A percentile compares a stretch with the other conserved stretches of the same genome.
These are phyloP conservation scores for Waitea zeae DNA, from an alignment of 1,284 basidiomycete species.

Conservation along the genomic window DNA sequence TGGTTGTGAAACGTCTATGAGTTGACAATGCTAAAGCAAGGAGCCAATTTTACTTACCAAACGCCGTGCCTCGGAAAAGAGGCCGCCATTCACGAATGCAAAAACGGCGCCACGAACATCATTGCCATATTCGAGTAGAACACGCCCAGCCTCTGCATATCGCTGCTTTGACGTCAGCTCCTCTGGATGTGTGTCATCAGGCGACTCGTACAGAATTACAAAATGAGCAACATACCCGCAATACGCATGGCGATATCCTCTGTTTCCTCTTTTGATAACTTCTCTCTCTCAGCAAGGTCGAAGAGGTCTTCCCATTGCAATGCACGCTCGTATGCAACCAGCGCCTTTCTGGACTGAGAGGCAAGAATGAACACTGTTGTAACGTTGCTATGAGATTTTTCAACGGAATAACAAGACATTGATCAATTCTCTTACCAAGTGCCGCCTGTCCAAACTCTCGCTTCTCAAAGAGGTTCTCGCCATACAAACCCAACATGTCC, in stretches of 20 bases:
- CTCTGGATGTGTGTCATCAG: conserved; percentile 26
- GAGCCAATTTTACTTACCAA: conserved; percentile 38
- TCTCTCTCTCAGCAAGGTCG: conserved; percentile 43
- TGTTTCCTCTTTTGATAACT: conserved; percentile 31
- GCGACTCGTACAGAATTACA: conserved; percentile 1
- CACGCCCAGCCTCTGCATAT: conserved; percentile 64
- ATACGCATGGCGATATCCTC: conserved; percentile 53
- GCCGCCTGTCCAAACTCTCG: conserved; percentile 78
- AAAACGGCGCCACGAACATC: conserved; percentile 72
- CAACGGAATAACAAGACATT: conserved; percentile 1
- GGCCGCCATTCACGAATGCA: conserved; percentile 63
- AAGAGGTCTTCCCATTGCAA: conserved; percentile 86
- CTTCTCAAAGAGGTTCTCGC: conserved; percentile 77
- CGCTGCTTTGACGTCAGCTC: conserved; percentile 69
- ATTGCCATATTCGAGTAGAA: conserved; percentile 74
- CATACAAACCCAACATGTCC: conserved; percentile 61
- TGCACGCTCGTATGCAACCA: conserved; percentile 75
- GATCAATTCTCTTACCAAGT: conserved; percentile 30
- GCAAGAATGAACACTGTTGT: conserved; percentile 58
- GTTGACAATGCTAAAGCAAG: not conserved
- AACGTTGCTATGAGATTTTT: not conserved
- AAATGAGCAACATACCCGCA: conserved; percentile 32
- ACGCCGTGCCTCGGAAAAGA: conserved; percentile 77
- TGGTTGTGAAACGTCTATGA: conserved; percentile 2
- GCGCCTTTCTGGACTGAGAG: conserved; percentile 44